Base-by-base conservation (phyloP, 208 protist genomes). In the Leishmania lainsoni region DNA sequence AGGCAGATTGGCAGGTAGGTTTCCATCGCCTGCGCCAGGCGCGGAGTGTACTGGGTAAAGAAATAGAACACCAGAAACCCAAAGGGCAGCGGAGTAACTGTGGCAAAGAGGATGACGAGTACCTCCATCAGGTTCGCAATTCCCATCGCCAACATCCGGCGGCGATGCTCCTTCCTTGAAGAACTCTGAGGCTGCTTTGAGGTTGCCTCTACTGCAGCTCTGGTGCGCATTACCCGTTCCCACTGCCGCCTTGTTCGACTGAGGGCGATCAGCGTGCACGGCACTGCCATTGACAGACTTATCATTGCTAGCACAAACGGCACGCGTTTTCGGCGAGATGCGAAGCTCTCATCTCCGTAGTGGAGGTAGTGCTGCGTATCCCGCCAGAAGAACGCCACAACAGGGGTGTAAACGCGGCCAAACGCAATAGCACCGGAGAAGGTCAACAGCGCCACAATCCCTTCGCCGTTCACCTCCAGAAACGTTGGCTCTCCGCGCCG, bases 391-490 rank as follows among this genome's bases (percentile, higher is more conserved):
- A 91, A 91, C 59, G 77, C 81, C 16, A 65, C 61, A 22, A 94
- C 77, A 58, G 85, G 72, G 10, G 83, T 84, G 87, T 97, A 94
- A 32, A 88, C 75, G 69, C 91, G 87, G 73, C 83, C 83, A 81
- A 95, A 93, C 8, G 79, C 83, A 58, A 94, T 87, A 1, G 92
- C 86, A 51, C 83, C 83, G 9, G 87, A 74, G 72, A 94, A 95
- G 74, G 86, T 86, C 5, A 95, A 80, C 78, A 94, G 77, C 0
- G 92, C 93, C 10, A 97, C 92, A 65, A 94, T 85, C 48, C 90
- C 92, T 78, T 95, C 93, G 32, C 91, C 90, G 78, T 95, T 95
- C 59, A 93, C 81, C 71, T 95, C 91, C 32, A 97, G 78, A 75
- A 94, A 95, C n/a, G 85, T 82, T 69, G 42, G 81, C 78, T 84